These are phyloP conservation scores for Phytophthora podocarpi DNA, from an alignment of 352 stramenopile species.

Conservation along the genomic window DNA sequence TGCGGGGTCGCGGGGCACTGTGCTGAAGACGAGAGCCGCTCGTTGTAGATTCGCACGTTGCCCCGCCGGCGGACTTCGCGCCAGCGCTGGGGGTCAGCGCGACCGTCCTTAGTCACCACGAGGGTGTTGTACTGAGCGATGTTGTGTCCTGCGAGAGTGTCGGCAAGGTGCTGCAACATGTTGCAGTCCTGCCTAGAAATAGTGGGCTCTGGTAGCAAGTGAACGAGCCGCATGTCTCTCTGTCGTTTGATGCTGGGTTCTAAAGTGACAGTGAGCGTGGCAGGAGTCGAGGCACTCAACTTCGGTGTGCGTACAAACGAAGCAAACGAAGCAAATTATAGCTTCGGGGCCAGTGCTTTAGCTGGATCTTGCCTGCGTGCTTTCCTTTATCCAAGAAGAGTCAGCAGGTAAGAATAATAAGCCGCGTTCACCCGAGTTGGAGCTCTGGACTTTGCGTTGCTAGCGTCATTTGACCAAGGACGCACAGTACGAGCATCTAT, in stretches of 20 bases:
- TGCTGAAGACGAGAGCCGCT: slow-evolving; percentile 18
- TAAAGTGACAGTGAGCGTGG: slow-evolving; percentile 20
- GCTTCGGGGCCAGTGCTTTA: slow-evolving; percentile 10
- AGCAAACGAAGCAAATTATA: slow-evolving; percentile 35
- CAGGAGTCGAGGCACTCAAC: background rate
- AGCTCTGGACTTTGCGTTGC: slow-evolving; percentile 8
- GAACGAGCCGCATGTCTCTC: slow-evolving; percentile 35
- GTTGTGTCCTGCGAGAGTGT: slow-evolving; percentile 51
- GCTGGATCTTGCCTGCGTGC: slow-evolving; percentile 20
- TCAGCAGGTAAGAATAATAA: slow-evolving; percentile 34
- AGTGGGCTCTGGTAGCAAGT: slow-evolving; percentile 37
- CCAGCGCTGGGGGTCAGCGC: slow-evolving; percentile 40
- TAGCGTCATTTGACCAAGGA: too few relatives aligned
- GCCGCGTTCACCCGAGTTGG: slow-evolving; percentile 1
- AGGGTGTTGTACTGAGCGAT: slow-evolving; percentile 61
- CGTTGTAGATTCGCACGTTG: slow-evolving; percentile 44
- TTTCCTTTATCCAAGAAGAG: slow-evolving; percentile 22
- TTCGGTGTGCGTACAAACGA: slow-evolving; percentile 24
- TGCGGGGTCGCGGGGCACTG: slow-evolving; percentile 39
- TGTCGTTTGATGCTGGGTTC: background rate
- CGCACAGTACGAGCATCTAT: background rate
- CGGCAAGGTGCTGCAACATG: slow-evolving; percentile 40
- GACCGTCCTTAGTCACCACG: slow-evolving; percentile 46
- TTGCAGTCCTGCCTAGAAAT: slow-evolving; percentile 38
- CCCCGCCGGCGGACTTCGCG: slow-evolving; percentile 41